phyloP scores from a whole-genome alignment of 371 early-diverging fungal species.

The Mortierella sp. region DNA sequence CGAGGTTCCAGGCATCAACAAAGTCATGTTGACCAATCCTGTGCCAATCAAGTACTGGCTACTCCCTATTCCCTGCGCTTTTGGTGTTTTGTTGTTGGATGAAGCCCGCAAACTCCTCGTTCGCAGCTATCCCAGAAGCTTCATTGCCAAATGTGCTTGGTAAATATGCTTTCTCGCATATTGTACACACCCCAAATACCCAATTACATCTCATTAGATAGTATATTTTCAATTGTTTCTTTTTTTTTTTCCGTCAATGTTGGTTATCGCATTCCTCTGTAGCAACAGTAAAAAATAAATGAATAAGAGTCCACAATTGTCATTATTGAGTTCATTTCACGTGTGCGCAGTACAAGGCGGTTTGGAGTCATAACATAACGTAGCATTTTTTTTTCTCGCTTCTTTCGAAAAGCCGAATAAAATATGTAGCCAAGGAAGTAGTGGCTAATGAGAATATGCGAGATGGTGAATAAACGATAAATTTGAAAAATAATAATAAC shows the following conservation, averaged over 20 bases:
- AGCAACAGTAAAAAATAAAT: neutral
- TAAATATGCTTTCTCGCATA: constrained; percentile 12
- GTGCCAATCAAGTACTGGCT: constrained; percentile 81
- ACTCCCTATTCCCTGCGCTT: constrained; percentile 74
- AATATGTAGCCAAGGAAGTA: neutral
- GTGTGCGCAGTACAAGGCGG: neutral
- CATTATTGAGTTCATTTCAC: neutral
- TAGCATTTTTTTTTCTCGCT: neutral
- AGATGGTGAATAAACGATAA: too few relatives aligned
- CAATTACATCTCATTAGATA: neutral
- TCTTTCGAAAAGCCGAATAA: neutral
- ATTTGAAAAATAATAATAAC: too few relatives aligned
- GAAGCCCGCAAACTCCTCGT: constrained; percentile 68
- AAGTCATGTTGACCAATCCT: constrained; percentile 68
- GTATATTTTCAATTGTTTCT: neutral
- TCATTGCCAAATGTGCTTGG: constrained; percentile 63
- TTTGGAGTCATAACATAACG: neutral
- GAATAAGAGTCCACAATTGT: too few relatives aligned
- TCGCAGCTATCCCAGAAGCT: constrained; percentile 58
- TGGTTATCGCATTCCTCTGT: constrained; percentile 4
- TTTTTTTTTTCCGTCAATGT: neutral
- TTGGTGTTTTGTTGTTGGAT: constrained; percentile 64
- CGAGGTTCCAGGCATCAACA: constrained; percentile 69
- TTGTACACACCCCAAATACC: neutral
- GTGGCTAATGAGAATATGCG: too few relatives aligned